Percentiles rank a stretch among this genome's conserved stretches.
Evolutionary conservation across 306 rosid species (phyloP).

Genomic region (Vicia faba): DNA sequence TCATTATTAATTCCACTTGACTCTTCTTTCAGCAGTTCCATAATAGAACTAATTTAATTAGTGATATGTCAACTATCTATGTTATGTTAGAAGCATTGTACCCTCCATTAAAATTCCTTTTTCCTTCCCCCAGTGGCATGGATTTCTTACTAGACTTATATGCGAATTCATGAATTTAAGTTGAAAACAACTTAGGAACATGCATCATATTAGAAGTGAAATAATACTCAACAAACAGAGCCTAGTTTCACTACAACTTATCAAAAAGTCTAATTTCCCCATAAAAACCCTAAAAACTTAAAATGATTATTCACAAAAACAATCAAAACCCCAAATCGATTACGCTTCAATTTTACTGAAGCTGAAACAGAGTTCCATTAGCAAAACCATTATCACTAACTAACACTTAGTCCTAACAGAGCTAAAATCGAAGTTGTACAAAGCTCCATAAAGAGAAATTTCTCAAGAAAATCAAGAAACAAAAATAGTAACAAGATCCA

Average conservation of each 20-base stretch:
- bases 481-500: constrained; percentile 23
- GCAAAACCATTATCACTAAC: neutral
- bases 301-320: too few relatives aligned
- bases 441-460: too few relatives aligned
- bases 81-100: constrained; percentile 4
- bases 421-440: neutral
- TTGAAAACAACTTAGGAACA: too few relatives aligned
- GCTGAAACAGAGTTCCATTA: neutral
- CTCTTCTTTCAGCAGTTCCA: neutral
- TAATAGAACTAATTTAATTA: neutral
- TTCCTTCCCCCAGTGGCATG: neutral
- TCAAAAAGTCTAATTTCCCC: neutral
- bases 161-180: too few relatives aligned
- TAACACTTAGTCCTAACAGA: neutral
- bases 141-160: neutral
- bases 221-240: too few relatives aligned
- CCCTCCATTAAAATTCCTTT: neutral
- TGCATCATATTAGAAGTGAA: too few relatives aligned
- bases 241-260: too few relatives aligned
- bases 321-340: neutral
- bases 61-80: neutral
- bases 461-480: neutral
- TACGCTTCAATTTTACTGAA: too few relatives aligned
- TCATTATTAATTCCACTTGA: neutral
- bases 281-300: neutral